phyloP scores from a whole-genome alignment of 148 eudicot species.

The Amaranthus hypochondriacus region DNA sequence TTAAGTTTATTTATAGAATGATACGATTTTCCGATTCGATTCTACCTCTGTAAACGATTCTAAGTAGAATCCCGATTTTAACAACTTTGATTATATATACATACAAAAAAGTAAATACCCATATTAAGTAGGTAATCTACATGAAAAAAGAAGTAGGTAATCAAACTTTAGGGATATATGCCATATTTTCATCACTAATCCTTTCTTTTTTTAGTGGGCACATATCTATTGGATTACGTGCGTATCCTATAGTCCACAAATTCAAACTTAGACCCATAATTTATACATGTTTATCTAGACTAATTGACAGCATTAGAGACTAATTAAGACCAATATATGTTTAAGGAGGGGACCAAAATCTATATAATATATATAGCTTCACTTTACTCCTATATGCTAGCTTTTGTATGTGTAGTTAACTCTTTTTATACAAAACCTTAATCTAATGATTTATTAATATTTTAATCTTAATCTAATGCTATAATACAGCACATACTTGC shows the following conservation, averaged over 20 bases:
- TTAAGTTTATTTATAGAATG: too few species aligned
- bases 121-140: conserved; percentile 2
- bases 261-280: not conserved
- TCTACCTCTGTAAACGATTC: too few species aligned
- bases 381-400: not conserved
- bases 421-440: conserved; percentile 1
- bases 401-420: not conserved
- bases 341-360: conserved; percentile 17
- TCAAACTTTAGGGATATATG: conserved; percentile 1
- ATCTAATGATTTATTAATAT: not conserved
- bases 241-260: conserved; percentile 14
- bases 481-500: conserved; percentile 12
- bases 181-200: not conserved
- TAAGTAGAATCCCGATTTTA: too few species aligned
- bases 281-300: conserved; percentile 19
- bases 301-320: conserved; percentile 26
- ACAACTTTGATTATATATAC: too few species aligned
- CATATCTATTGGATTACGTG: conserved; percentile 11
- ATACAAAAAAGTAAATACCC: not conserved
- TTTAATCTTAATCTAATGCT: conserved; percentile 8
- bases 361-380: not conserved
- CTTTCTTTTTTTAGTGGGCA: conserved; percentile 1
- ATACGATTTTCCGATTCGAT: too few species aligned
- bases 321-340: conserved; percentile 8
- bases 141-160: conserved; percentile 5